Conservation (phyloP, 352 stramenopile species). For the Pythium dissimile region DNA sequence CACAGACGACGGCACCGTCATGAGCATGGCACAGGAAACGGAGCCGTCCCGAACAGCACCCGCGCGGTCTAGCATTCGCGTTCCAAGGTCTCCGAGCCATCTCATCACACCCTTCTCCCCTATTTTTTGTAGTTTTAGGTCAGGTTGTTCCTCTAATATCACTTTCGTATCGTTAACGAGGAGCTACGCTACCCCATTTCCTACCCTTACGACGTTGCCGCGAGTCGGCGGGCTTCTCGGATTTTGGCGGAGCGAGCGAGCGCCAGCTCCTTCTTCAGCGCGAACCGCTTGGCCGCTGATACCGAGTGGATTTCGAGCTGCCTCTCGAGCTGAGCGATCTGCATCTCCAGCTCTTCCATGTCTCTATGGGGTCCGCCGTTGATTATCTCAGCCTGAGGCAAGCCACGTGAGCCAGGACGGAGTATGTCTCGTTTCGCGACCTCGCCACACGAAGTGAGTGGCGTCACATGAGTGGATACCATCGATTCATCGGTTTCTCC, state of each 20-base stretch:
- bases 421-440: neutral
- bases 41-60: neutral
- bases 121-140: constrained; percentile 23
- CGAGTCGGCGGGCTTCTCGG: constrained; percentile 36
- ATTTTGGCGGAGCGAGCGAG: constrained; percentile 65
- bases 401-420: neutral
- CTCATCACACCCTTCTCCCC: neutral
- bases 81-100: neutral
- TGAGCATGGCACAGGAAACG: constrained; percentile 5
- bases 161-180: neutral
- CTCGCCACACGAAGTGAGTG: neutral
- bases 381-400: neutral
- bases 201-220: constrained; percentile 1
- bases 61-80: neutral
- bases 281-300: constrained; percentile 70
- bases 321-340: constrained; percentile 55
- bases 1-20: constrained; percentile 61
- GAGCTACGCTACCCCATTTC: neutral
- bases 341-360: neutral
- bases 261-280: constrained; percentile 80
- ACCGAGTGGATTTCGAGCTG: constrained; percentile 62
- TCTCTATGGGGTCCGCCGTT: too few species aligned
- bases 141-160: constrained; percentile 13
- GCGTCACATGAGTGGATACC: neutral
- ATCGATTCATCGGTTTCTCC: neutral